phyloP scores from a whole-genome alignment of 805 yeast genomes.

The Yueomyces sinensis region DNA sequence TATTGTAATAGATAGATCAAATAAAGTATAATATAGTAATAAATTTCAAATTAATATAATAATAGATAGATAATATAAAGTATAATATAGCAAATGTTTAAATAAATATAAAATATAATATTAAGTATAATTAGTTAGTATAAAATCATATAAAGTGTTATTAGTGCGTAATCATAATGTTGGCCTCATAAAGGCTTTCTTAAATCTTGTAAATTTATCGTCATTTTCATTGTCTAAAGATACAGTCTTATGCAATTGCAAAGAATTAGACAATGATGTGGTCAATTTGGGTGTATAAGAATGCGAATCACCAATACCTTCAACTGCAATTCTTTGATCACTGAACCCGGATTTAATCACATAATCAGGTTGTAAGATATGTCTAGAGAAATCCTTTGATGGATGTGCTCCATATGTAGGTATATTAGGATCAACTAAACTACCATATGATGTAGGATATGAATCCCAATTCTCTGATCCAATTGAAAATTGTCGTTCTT shows the following conservation, averaged over 20 bases:
- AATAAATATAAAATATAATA: no score
- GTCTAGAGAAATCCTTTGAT: background rate
- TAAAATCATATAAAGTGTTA: no score
- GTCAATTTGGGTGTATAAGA: no score
- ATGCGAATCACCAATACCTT: no score
- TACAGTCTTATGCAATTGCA: background rate
- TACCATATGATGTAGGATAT: conserved; percentile 13
- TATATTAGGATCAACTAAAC: conserved; percentile 17
- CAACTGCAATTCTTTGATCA: background rate
- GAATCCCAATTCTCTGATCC: conserved; percentile 5
- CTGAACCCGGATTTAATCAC: background rate
- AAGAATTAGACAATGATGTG: no score
- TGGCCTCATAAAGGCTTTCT: conserved; percentile 3
- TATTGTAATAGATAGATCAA: no score
- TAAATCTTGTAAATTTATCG: conserved; percentile 1
- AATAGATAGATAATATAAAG: no score
- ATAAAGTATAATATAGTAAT: no score
- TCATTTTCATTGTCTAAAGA: background rate
- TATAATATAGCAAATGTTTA: no score
- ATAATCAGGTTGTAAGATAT: background rate
- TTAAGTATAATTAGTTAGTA: no score
- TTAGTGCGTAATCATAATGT: no score
- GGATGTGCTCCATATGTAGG: conserved; percentile 14
- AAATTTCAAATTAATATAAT: no score
- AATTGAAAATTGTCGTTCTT: conserved; percentile 2